A percentile compares a stretch with the other conserved stretches of the same genome.
Evolutionary conservation across 2,329 filamentous ascomycete genomes (phyloP).

Genomic region (Torrubiellomyces zombiae): DNA sequence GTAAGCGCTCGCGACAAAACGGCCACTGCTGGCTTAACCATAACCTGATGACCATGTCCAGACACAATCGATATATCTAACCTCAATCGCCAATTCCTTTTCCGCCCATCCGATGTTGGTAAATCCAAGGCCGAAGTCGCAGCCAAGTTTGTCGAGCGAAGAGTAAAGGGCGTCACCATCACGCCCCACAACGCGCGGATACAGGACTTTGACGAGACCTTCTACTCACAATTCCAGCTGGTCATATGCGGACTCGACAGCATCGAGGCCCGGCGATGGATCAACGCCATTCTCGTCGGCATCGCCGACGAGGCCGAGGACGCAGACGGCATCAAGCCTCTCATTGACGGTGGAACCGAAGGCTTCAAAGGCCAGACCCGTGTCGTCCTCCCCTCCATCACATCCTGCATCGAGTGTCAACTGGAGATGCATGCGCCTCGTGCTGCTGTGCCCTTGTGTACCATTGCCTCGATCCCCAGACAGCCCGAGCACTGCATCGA

Average conservation of each 20-base stretch:
- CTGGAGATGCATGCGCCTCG: slow-evolving; percentile 97
- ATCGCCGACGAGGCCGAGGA: slow-evolving; percentile 69
- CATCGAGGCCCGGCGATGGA: slow-evolving; percentile 96
- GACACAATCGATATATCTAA: slow-evolving; percentile 98
- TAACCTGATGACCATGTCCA: slow-evolving; percentile 14
- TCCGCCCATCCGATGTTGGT: slow-evolving; percentile 80
- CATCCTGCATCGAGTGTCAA: slow-evolving; percentile 95
- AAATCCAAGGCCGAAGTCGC: slow-evolving; percentile 89
- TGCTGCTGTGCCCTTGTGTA: slow-evolving; percentile 91
- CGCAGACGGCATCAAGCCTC: slow-evolving; percentile 73
- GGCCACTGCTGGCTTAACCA: not conserved
- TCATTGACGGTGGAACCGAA: slow-evolving; percentile 94
- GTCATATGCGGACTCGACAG: slow-evolving; percentile 91
- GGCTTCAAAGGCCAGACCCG: slow-evolving; percentile 95
- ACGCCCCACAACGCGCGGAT: slow-evolving; percentile 90
- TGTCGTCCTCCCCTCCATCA: slow-evolving; percentile 81
- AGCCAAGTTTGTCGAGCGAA: slow-evolving; percentile 74
- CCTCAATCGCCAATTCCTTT: slow-evolving; percentile 92
- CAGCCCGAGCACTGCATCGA: slow-evolving; percentile 97
- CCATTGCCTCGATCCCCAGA: slow-evolving; percentile 85
- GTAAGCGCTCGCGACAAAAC: slow-evolving; percentile 24
- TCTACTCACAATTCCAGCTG: slow-evolving; percentile 93
- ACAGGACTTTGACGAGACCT: slow-evolving; percentile 89
- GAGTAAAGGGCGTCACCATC: slow-evolving; percentile 82
- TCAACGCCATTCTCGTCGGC: slow-evolving; percentile 81